Percentiles rank a stretch among this genome's conserved stretches.
Evolutionary conservation across 371 early-diverging fungal species (phyloP).

Genomic region (Mucor racemosus): DNA sequence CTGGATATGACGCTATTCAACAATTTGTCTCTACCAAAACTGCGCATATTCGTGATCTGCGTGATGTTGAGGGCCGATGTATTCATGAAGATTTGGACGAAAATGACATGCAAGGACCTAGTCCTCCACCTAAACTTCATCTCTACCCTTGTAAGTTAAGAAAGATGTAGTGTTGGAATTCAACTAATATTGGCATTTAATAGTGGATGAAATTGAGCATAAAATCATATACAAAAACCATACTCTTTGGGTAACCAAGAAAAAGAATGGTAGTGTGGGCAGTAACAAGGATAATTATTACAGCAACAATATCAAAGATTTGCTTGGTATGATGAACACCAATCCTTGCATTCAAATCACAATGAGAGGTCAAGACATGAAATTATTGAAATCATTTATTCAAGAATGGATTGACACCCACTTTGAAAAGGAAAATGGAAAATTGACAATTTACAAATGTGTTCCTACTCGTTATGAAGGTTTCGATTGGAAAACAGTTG

Average conservation of each 20-base stretch:
- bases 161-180: no score
- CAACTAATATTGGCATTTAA: not conserved
- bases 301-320: constrained; percentile 22
- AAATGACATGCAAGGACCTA: constrained; percentile 15
- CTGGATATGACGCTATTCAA: constrained; percentile 27
- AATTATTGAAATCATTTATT: constrained; percentile 24
- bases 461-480: constrained; percentile 28
- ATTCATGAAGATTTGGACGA: constrained; percentile 13
- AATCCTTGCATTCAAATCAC: constrained; percentile 31
- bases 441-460: constrained; percentile 39
- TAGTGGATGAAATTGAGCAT: constrained; percentile 18
- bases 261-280: constrained; percentile 21
- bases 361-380: constrained; percentile 32
- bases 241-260: constrained; percentile 33
- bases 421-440: constrained; percentile 35
- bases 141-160: constrained; percentile 39
- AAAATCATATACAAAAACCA: constrained; percentile 36
- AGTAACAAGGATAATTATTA: constrained; percentile 2
- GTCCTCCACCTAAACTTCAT: constrained; percentile 26
- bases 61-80: constrained; percentile 24
- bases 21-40: constrained; percentile 24
- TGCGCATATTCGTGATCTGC: constrained; percentile 4
- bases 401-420: constrained; percentile 48
- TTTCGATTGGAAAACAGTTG: constrained; percentile 28
- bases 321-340: constrained; percentile 26